Evolutionary conservation across 1,284 basidiomycete species (phyloP).

Genomic region (Filobasidium uniguttulatum): DNA sequence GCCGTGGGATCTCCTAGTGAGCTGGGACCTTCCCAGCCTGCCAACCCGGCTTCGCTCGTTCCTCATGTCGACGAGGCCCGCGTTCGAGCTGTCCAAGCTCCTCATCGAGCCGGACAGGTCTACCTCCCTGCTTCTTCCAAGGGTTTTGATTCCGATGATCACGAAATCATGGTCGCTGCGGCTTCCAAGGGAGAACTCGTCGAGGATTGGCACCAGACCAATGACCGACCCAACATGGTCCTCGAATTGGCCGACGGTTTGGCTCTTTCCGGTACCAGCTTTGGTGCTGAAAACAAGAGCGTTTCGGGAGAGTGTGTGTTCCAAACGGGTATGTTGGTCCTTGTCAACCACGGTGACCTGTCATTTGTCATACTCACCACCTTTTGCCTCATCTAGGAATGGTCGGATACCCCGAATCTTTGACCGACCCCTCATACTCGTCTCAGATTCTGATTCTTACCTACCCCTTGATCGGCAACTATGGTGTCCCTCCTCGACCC

Average conservation of each 20-base stretch:
- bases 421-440: slow-evolving; percentile 97
- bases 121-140: slow-evolving; percentile 33
- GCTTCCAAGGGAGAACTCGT: slow-evolving; percentile 20
- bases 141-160: slow-evolving; percentile 29
- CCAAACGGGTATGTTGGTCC: slow-evolving; percentile 92
- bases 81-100: slow-evolving; percentile 13
- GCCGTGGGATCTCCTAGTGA: slow-evolving; percentile 8
- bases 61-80: slow-evolving; percentile 19
- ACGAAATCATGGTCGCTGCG: slow-evolving; percentile 12
- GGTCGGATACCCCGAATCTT: slow-evolving; percentile 97
- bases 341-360: background rate
- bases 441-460: slow-evolving; percentile 96
- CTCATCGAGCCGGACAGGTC: slow-evolving; percentile 24
- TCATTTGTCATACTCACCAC: background rate
- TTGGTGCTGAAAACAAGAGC: slow-evolving; percentile 83
- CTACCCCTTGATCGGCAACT: slow-evolving; percentile 94
- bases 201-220: slow-evolving; percentile 27
- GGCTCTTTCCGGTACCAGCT: slow-evolving; percentile 76
- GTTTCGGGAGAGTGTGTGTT: slow-evolving; percentile 98
- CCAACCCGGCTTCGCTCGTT: slow-evolving; percentile 18
- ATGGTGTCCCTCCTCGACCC: slow-evolving; percentile 80
- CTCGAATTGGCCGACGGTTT: slow-evolving; percentile 87
- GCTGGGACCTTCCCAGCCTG: slow-evolving; percentile 14
- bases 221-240: slow-evolving; percentile 44
- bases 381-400: slow-evolving; percentile 56